A percentile compares a stretch with the other conserved stretches of the same genome.
Evolutionary conservation across 805 yeast species (phyloP).

Genomic region (Hermanozyma aechmeae): DNA sequence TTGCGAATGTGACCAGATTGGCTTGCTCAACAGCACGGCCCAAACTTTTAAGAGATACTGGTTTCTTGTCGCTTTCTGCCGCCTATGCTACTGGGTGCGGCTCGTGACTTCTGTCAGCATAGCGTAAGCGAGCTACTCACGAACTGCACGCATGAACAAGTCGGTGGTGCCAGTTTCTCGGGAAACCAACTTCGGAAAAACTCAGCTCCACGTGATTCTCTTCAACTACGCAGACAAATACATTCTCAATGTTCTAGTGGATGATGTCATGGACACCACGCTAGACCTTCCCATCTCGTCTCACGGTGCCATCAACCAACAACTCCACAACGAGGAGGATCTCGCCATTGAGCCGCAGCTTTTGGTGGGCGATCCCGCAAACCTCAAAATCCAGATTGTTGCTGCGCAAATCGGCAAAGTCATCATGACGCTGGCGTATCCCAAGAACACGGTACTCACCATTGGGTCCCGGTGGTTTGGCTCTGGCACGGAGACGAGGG

Average conservation of each 20-base stretch:
- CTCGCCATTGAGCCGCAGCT: slow-evolving; percentile 36
- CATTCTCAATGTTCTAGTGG: slow-evolving; percentile 27
- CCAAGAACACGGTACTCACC: slow-evolving; percentile 34
- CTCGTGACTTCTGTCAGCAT: too few species aligned
- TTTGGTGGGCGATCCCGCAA: slow-evolving; percentile 38
- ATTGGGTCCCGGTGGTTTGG: slow-evolving; percentile 42
- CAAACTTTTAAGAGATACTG: too few species aligned
- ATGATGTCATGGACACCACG: slow-evolving; percentile 44
- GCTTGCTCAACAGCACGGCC: too few species aligned
- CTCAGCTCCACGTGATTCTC: too few species aligned
- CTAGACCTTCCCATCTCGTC: slow-evolving; percentile 28
- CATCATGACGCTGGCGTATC: slow-evolving; percentile 16
- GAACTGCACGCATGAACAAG: too few species aligned
- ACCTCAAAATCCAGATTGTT: slow-evolving; percentile 38
- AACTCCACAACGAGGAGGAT: slow-evolving; percentile 6
- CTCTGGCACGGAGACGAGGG: slow-evolving; percentile 14
- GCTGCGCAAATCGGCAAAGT: slow-evolving; percentile 42
- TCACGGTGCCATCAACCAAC: slow-evolving; percentile 9
- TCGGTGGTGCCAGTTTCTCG: too few species aligned
- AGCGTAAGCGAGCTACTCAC: too few species aligned
- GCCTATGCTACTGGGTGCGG: too few species aligned
- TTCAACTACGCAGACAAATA: slow-evolving; percentile 30
- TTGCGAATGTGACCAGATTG: too few species aligned
- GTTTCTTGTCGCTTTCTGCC: too few species aligned
- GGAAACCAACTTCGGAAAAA: too few species aligned